Base-by-base conservation (phyloP, 2,329 filamentous ascomycete genomes). In the Elsinoe necatrix region DNA sequence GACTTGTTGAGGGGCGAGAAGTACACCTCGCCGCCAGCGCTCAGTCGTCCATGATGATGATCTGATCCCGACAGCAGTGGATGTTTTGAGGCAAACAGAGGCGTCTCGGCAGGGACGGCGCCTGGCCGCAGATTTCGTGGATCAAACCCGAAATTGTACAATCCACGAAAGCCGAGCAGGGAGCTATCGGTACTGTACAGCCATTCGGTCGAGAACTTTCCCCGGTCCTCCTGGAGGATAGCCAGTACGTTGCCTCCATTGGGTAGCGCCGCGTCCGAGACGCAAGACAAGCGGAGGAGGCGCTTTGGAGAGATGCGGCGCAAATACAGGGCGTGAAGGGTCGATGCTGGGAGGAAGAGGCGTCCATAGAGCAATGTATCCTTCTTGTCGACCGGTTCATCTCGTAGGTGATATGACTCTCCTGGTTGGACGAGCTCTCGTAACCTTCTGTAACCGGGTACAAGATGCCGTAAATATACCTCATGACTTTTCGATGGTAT, bases 1-100 rank as follows among this genome's bases (percentile, higher is more conserved):
- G 90, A 89, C 68, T 96, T 96, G 69, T 96, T 97, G 58, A 96
- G 74, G 0, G 91, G 86, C 20, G 92, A 93, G 74, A 98, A 98
- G 74, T 97, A 98, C 34, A 95, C 78, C 71, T 98, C 93, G 56
- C 85, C 92, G 34, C 93, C 93, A 2, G 89, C 88, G 66, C 89
- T 95, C 68, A 97, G 89, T 18, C 92, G 84, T 7, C 87, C 91
- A 73, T 83, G 86, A 58, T 85, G 82, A 63, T 79, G 81, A 67
- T 86, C 83, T 1, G 54, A 56, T 3, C 54, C 54, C n/a, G 54
- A 56, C 58, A 71, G 55, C 47, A 63, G 57, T 48, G 67, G 61
- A 55, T 58, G 54, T 41, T 50, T 58, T 62, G 65, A 67, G 6
- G 62, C 64, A 58, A 55, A 29, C 16, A 39, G 20, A 11, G 52